A percentile compares a stretch with the other conserved stretches of the same genome.
These are phyloP conservation scores for Sugiyamaella paludigena DNA, from an alignment of 1,139 yeast genomes.

Conservation along the genomic window DNA sequence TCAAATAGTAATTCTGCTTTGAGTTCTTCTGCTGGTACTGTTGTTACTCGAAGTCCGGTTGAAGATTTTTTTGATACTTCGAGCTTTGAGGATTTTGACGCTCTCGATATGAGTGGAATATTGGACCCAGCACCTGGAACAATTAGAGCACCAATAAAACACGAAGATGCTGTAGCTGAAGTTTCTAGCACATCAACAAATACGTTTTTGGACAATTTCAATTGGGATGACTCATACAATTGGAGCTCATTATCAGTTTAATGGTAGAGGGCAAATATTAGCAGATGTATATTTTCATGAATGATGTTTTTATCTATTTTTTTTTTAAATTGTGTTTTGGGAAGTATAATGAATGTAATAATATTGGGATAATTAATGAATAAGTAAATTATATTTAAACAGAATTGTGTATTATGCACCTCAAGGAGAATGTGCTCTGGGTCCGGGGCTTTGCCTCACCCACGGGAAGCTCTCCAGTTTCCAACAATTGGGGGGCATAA, in stretches of 20 bases:
- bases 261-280: neutral
- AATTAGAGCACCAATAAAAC: too few relatives aligned
- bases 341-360: neutral
- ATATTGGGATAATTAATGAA: too few relatives aligned
- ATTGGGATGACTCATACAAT: conserved; percentile 17
- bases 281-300: neutral
- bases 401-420: neutral
- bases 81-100: conserved; percentile 11
- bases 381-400: neutral
- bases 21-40: neutral
- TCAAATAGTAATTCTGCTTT: too few relatives aligned
- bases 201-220: conserved; percentile 13
- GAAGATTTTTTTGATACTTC: conserved; percentile 11
- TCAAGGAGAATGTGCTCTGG: too few relatives aligned
- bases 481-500: too few relatives aligned
- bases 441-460: too few relatives aligned
- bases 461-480: too few relatives aligned
- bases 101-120: too few relatives aligned
- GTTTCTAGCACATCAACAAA: conserved; percentile 4
- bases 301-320: neutral
- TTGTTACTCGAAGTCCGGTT: neutral
- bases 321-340: neutral
- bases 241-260: conserved; percentile 11
- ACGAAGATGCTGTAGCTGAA: too few relatives aligned
- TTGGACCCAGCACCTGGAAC: too few relatives aligned